phyloP scores from a whole-genome alignment of 257 asterid genomes.

The Nicotiana tomentosiformis region DNA sequence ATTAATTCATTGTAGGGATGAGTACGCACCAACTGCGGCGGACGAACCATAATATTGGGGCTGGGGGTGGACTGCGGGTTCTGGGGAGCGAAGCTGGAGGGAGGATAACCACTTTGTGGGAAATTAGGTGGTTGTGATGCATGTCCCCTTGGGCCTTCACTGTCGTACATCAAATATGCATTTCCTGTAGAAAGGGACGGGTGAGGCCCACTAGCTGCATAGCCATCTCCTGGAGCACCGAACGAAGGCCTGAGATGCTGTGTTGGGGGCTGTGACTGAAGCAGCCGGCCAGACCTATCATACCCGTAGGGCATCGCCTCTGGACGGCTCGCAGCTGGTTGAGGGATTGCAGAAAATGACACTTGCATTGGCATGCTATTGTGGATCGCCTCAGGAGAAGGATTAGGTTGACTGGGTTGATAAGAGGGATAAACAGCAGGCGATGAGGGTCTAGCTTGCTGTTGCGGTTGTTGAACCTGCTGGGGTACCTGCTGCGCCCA shows the following conservation, averaged over 20 bases:
- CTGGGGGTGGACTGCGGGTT: conserved; percentile 43
- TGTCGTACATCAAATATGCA: conserved; percentile 57
- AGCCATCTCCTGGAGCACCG: conserved; percentile 53
- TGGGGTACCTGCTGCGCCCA: conserved; percentile 64
- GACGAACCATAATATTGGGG: conserved; percentile 34
- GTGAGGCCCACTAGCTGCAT: conserved; percentile 50
- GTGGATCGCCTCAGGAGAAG: conserved; percentile 56
- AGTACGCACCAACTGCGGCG: conserved; percentile 45
- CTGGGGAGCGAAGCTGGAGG: conserved; percentile 45
- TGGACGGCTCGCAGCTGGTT: conserved; percentile 36
- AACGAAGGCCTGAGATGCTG: conserved; percentile 56
- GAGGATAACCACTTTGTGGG: conserved; percentile 65
- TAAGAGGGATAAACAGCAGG: conserved; percentile 57
- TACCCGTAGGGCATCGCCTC: conserved; percentile 59
- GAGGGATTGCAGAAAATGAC: conserved; percentile 47
- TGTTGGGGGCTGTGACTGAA: conserved; percentile 50
- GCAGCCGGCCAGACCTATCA: conserved; percentile 48
- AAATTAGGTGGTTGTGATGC: conserved; percentile 44
- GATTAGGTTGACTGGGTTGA: conserved; percentile 45
- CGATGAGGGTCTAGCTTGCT: conserved; percentile 63
- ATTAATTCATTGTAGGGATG: conserved; percentile 73
- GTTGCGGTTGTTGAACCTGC: conserved; percentile 34
- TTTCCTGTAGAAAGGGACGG: conserved; percentile 57
- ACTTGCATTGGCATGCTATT: conserved; percentile 63
- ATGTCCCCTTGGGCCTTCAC: conserved; percentile 65